Conservation (phyloP, 2,329 filamentous ascomycete species). For the Aspergillus aculeatinus region DNA sequence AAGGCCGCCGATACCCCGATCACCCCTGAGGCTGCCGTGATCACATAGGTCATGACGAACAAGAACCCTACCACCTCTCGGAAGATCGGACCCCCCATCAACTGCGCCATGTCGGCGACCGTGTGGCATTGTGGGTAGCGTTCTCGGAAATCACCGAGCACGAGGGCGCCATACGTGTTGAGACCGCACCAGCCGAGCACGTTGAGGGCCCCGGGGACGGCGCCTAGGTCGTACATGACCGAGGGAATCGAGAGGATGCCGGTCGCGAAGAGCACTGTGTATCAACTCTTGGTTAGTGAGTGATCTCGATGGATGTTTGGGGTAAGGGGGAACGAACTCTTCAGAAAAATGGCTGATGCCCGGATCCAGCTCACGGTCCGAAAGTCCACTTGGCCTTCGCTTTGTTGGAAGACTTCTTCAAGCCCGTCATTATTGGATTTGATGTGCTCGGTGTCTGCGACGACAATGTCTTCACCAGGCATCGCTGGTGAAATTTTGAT, state of each 20-base stretch:
- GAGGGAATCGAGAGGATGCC: conserved; percentile 23
- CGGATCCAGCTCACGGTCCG: conserved; percentile 55
- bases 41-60: conserved; percentile 59
- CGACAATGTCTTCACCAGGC: conserved; percentile 24
- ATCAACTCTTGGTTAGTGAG: not conserved
- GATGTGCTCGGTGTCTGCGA: conserved; percentile 25
- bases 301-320: no score
- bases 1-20: conserved; percentile 59
- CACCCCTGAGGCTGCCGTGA: conserved; percentile 58
- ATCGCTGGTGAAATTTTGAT: conserved; percentile 7
- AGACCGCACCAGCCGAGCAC: conserved; percentile 29
- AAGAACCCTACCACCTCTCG: conserved; percentile 56
- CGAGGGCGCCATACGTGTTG: conserved; percentile 47
- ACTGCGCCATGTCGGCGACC: conserved; percentile 59
- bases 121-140: conserved; percentile 53
- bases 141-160: conserved; percentile 55
- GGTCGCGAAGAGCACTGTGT: conserved; percentile 25
- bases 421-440: conserved; percentile 18
- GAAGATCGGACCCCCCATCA: conserved; percentile 54
- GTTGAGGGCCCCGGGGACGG: conserved; percentile 18
- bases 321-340: conserved; percentile 33
- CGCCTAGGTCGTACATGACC: conserved; percentile 20
- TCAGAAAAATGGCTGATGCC: conserved; percentile 55
- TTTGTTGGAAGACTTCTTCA: conserved; percentile 52
- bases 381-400: conserved; percentile 52